Percentiles rank a stretch among this genome's conserved stretches.
phyloP scores from a whole-genome alignment of 345 rosid genomes.

The Crucihimalaya himalaica region DNA sequence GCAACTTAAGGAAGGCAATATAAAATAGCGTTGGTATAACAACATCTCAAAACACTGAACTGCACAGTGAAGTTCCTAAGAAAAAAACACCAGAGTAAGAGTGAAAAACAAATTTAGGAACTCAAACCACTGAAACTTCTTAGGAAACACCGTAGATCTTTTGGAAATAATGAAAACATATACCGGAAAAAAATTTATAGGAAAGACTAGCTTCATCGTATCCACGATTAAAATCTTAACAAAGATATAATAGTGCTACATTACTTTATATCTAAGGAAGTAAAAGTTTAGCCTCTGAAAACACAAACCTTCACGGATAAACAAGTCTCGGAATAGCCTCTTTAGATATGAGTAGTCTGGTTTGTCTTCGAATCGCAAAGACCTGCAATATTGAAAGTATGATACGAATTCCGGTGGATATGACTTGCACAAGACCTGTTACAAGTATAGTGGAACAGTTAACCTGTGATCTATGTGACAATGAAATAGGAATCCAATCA shows the following conservation, averaged over 20 bases:
- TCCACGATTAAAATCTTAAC: no score
- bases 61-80: neutral
- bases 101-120: no score
- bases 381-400: constrained; percentile 85
- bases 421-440: constrained; percentile 79
- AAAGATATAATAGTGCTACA: neutral
- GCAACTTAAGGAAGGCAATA: neutral
- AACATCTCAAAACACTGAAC: neutral
- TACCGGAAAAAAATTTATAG: no score
- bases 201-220: no score
- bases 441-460: neutral
- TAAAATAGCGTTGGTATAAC: neutral
- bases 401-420: constrained; percentile 75
- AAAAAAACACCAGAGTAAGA: neutral
- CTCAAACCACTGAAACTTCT: no score
- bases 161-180: no score
- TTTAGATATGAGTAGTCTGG: constrained; percentile 89
- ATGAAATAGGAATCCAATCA: constrained; percentile 9
- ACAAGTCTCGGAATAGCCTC: constrained; percentile 77
- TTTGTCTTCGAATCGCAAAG: constrained; percentile 74
- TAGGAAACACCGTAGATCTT: no score
- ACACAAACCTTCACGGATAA: constrained; percentile 71
- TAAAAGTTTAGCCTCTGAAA: neutral
- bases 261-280: constrained; percentile 5
- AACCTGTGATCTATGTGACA: constrained; percentile 10